Evolutionary conservation across 2,329 filamentous ascomycete genomes (phyloP).

Genomic region (Massarina eburnea): DNA sequence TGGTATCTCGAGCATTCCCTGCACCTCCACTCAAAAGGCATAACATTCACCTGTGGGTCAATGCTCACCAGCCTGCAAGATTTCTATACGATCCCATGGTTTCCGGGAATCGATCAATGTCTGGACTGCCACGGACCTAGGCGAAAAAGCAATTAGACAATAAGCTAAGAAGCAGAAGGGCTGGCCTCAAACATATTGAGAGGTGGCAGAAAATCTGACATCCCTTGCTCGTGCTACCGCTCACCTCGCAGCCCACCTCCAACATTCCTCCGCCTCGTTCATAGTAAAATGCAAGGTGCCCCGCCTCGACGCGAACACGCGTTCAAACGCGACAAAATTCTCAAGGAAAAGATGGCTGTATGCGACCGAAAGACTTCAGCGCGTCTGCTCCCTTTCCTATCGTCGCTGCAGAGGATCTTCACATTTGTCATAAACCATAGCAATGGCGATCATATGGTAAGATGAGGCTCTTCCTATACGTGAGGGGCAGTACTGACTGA

Average conservation of each 20-base stretch:
- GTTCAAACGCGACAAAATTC: slow-evolving; percentile 25
- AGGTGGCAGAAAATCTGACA: slow-evolving; percentile 21
- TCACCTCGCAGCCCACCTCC: slow-evolving; percentile 15
- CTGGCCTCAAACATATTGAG: slow-evolving; percentile 18
- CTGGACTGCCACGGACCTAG: slow-evolving; percentile 55
- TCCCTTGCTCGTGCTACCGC: slow-evolving; percentile 33
- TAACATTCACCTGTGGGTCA: slow-evolving; percentile 55
- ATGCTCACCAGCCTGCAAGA: slow-evolving; percentile 49
- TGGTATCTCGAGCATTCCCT: slow-evolving; percentile 49
- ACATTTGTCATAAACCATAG: slow-evolving; percentile 8
- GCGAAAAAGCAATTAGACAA: slow-evolving; percentile 35
- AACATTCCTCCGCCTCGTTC: slow-evolving; percentile 30
- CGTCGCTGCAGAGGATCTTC: slow-evolving; percentile 9
- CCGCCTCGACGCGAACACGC: slow-evolving; percentile 23
- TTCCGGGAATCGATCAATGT: slow-evolving; percentile 50
- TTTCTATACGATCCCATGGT: slow-evolving; percentile 48
- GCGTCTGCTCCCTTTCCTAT: slow-evolving; percentile 17
- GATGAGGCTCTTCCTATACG: background rate
- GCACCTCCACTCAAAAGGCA: slow-evolving; percentile 47
- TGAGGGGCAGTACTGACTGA: slow-evolving; percentile 6
- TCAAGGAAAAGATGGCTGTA: slow-evolving; percentile 34
- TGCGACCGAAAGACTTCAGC: slow-evolving; percentile 22
- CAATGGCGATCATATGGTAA: slow-evolving; percentile 22
- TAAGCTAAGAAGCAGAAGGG: slow-evolving; percentile 5
- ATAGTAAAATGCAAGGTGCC: slow-evolving; percentile 24